These are phyloP conservation scores for Maudiozyma turicensis DNA, from an alignment of 805 yeast species.

Conservation along the genomic window DNA sequence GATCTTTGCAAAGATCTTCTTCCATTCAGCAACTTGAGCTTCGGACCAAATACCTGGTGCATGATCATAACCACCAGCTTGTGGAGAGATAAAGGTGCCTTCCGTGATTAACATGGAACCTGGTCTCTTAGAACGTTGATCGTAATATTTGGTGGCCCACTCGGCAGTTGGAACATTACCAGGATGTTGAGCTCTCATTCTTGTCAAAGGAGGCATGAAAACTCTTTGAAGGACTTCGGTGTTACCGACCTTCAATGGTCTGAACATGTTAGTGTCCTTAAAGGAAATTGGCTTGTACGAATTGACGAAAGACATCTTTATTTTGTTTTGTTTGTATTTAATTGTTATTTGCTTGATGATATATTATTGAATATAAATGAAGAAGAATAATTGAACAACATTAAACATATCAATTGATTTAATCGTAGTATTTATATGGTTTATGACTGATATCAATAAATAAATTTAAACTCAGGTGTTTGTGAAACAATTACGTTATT, in stretches of 20 bases:
- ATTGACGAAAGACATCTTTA: slow-evolving; percentile 11
- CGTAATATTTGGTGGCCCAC: slow-evolving; percentile 40
- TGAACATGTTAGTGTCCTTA: slow-evolving; percentile 3
- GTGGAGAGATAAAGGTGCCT: slow-evolving; percentile 39
- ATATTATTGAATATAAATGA: background rate
- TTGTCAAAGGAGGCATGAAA: slow-evolving; percentile 35
- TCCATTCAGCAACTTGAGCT: slow-evolving; percentile 40
- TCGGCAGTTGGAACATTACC: slow-evolving; percentile 34
- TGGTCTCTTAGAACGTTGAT: slow-evolving; percentile 40
- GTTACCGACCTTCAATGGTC: slow-evolving; percentile 33
- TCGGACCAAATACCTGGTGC: slow-evolving; percentile 43
- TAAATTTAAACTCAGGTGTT: background rate
- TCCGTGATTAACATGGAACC: slow-evolving; percentile 56
- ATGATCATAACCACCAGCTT: slow-evolving; percentile 31
- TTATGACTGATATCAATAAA: background rate
- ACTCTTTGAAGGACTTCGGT: slow-evolving; percentile 28
- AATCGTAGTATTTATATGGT: background rate
- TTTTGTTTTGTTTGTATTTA: background rate
- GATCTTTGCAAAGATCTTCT: slow-evolving; percentile 36
- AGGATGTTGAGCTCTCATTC: slow-evolving; percentile 30
- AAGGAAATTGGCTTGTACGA: slow-evolving; percentile 16
- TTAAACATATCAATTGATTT: background rate
- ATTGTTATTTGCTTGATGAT: background rate
- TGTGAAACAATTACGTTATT: background rate
- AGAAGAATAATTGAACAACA: background rate